phyloP scores from a whole-genome alignment of 768 basidiomycete species.

The Boletus subcaerulescens region DNA sequence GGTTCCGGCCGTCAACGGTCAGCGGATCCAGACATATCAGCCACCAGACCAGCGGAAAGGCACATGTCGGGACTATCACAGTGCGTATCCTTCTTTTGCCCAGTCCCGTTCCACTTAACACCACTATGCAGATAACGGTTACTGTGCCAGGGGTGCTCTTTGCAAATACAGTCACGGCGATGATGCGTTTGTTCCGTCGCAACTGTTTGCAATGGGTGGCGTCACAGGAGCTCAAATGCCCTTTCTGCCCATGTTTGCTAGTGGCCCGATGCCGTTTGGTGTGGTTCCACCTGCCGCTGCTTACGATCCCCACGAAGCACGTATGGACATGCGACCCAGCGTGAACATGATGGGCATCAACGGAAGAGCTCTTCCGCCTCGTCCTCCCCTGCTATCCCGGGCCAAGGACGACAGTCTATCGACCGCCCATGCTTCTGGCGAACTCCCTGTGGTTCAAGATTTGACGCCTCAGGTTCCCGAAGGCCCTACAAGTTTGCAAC shows the following conservation, averaged over 20 bases:
- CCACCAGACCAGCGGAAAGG: conserved; percentile 74
- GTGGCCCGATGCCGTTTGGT: conserved; percentile 53
- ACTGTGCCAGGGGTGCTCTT: conserved; percentile 80
- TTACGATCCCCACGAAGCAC: conserved; percentile 77
- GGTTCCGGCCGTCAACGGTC: conserved; percentile 34
- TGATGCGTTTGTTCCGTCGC: conserved; percentile 75
- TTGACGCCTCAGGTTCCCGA: conserved; percentile 57
- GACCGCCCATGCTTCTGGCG: conserved; percentile 51
- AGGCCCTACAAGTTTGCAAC: conserved; percentile 26
- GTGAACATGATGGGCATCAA: conserved; percentile 30
- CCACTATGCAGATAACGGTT: conserved; percentile 70
- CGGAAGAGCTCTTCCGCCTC: conserved; percentile 40
- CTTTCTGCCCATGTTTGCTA: conserved; percentile 69
- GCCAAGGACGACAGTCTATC: conserved; percentile 51
- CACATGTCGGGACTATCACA: conserved; percentile 89
- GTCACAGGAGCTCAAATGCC: conserved; percentile 45
- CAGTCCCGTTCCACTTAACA: conserved; percentile 8
- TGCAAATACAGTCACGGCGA: conserved; percentile 95
- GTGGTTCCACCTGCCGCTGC: conserved; percentile 45
- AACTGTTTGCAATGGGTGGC: conserved; percentile 55
- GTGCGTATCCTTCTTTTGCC: conserved; percentile 46
- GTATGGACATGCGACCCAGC: conserved; percentile 75
- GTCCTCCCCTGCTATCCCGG: conserved; percentile 57
- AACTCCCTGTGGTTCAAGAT: conserved; percentile 82
- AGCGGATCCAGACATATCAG: conserved; percentile 58